Base-by-base conservation (phyloP, 139 green algal species). In the Marvania coccoides region DNA sequence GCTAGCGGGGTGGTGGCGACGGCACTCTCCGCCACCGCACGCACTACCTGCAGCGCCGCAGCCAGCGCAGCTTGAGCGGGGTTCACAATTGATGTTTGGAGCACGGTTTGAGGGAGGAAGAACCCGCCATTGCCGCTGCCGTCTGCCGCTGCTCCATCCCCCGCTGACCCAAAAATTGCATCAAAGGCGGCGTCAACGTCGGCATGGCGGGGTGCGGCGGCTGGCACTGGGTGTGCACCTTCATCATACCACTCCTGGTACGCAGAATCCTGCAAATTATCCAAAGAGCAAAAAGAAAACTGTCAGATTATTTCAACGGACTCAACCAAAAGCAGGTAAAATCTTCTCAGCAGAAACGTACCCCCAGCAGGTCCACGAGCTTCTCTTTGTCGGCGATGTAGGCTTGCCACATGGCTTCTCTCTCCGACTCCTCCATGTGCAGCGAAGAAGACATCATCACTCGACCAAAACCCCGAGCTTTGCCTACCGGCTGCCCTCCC, bases 381-480 rank as follows among this genome's bases (percentile, higher is more conserved):
- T 60, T 60, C 38, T 78, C 71, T 46, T 78, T 78, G 58, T 78
- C 71, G 0, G 56, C 65, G 29, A 78, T 78, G 38, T 78, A 78
- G 0, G 71, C 71, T 31, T 35, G 46, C 71, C 71, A 78, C 39
- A 73, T 26, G 29, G 53, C 65, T 24, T 73, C 71, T 29, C 60
- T 51, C 42, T 61, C 48, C 58, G 54, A 56, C 12, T 72, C 63
- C 35, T 40, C 56, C 54, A 76, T 37, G 12, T 42, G 33, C 6
- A 29, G 23, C 1, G 31, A 24, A 14, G 30, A 7, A 23, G 14
- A 30, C 34, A 74, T 58, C 5, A 61, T 10, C 6, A 67, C 64
- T 30, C 51, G 34, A 35, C 37, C 12, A 23, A 28, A 14, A 48
- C 38, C 58, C 58, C 2, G 6, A 48, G 55, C n/a, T 28, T 30